Conservation (phyloP, 2,329 filamentous ascomycete genomes). For the Fusarium bulbicola region DNA sequence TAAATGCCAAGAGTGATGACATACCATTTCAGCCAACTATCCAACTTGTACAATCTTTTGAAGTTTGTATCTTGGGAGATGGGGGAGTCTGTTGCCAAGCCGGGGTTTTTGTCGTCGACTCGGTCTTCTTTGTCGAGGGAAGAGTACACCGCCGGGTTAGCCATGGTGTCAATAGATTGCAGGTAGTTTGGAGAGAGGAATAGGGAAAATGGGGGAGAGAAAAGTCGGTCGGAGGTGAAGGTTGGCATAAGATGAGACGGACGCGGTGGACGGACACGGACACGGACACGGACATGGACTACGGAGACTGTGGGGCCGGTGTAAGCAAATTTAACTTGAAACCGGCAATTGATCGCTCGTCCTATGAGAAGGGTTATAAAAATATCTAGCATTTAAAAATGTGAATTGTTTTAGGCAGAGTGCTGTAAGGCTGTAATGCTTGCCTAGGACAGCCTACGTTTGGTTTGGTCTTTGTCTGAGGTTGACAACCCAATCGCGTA, state of each 20-base stretch:
- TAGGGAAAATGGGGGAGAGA: not conserved
- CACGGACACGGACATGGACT: slow-evolving; percentile 32
- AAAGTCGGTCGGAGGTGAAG: not conserved
- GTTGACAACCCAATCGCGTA: not conserved
- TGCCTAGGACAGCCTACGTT: not conserved
- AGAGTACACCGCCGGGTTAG: slow-evolving; percentile 19
- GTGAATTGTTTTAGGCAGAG: not conserved
- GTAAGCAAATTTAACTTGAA: slow-evolving; percentile 15
- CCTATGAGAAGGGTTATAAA: not conserved
- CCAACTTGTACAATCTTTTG: slow-evolving; percentile 25
- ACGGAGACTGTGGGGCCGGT: slow-evolving; percentile 18
- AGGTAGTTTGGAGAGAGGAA: no score
- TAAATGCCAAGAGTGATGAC: slow-evolving; percentile 22
- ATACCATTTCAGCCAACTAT: slow-evolving; percentile 28
- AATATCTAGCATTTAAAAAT: not conserved
- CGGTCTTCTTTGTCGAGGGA: slow-evolving; percentile 33
- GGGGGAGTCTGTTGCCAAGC: not conserved
- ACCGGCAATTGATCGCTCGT: slow-evolving; percentile 14
- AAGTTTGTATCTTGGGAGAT: not conserved
- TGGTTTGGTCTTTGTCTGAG: not conserved
- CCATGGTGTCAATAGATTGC: not conserved
- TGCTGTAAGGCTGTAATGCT: not conserved
- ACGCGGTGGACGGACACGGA: not conserved
- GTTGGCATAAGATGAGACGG: not conserved
- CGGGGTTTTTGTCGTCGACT: not conserved